Percentiles rank a stretch among this genome's conserved stretches.
Conservation (phyloP, 495 filamentous ascomycete genomes). For the Tuber melanosporum region DNA sequence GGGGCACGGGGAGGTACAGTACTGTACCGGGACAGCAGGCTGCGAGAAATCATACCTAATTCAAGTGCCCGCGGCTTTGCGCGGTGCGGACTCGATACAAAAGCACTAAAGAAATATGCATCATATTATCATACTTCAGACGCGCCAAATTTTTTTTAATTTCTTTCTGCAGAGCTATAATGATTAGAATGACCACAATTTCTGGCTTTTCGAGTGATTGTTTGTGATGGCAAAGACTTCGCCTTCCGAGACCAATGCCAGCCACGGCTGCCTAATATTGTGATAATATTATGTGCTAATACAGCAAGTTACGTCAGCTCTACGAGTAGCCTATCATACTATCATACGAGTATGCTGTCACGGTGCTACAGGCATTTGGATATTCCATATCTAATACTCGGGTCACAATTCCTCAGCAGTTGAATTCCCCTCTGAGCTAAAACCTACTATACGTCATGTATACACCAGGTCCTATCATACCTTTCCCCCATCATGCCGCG, state of each 20-base stretch:
- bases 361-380: not conserved
- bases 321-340: not conserved
- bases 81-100: too few relatives aligned
- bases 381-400: not conserved
- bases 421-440: not conserved
- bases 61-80: too few relatives aligned
- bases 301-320: not conserved
- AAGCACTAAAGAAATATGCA: too few relatives aligned
- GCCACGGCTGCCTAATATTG: not conserved
- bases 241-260: not conserved
- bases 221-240: not conserved
- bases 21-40: too few relatives aligned
- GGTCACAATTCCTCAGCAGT: not conserved
- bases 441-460: not conserved
- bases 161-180: too few relatives aligned
- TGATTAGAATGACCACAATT: too few relatives aligned
- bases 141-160: too few relatives aligned
- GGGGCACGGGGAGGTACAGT: too few relatives aligned
- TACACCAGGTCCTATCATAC: not conserved
- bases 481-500: not conserved
- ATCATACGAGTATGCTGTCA: too few relatives aligned
- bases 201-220: not conserved
- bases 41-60: too few relatives aligned
- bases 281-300: not conserved
- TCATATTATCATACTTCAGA: too few relatives aligned